Evolutionary conservation across 192 early-diverging fungal genomes (phyloP).

Genomic region (Podila minutissima): DNA sequence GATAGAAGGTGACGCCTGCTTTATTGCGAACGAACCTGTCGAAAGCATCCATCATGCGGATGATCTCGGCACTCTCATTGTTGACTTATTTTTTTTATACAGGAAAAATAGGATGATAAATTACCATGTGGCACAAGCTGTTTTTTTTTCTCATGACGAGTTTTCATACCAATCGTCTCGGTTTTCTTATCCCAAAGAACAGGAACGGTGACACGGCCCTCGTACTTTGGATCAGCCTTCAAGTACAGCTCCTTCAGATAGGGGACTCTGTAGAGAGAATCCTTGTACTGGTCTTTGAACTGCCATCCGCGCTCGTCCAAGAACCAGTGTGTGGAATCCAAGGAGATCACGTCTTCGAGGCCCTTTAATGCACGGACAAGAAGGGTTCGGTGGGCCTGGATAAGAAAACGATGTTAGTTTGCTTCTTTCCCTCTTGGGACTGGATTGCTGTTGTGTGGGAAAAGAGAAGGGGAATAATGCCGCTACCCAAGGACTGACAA

Average conservation of each 20-base stretch:
- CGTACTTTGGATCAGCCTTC: constrained; percentile 86
- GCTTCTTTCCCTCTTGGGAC: background rate
- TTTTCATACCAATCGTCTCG: constrained; percentile 76
- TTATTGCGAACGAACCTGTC: constrained; percentile 73
- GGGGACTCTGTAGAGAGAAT: constrained; percentile 77
- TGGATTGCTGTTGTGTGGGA: too few relatives aligned
- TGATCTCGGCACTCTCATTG: constrained; percentile 66
- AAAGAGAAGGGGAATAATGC: too few relatives aligned
- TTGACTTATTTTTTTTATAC: constrained; percentile 65
- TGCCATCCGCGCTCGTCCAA: constrained; percentile 88
- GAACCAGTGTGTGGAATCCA: constrained; percentile 87
- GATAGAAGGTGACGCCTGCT: constrained; percentile 82
- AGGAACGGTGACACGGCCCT: constrained; percentile 89
- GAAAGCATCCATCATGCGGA: constrained; percentile 61
- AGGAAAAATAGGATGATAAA: constrained; percentile 5
- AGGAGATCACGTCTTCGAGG: constrained; percentile 82
- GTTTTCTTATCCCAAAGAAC: constrained; percentile 97
- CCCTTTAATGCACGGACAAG: constrained; percentile 92
- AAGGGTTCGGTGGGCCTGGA: constrained; percentile 83
- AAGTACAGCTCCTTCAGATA: constrained; percentile 91
- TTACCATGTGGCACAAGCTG: background rate
- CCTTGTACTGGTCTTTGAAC: constrained; percentile 77
- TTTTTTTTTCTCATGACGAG: background rate
- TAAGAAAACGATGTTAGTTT: constrained; percentile 28
- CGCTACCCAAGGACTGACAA: too few relatives aligned